phyloP scores from a whole-genome alignment of 2,329 filamentous ascomycete genomes.

The Stagonosporopsis tanaceti region DNA sequence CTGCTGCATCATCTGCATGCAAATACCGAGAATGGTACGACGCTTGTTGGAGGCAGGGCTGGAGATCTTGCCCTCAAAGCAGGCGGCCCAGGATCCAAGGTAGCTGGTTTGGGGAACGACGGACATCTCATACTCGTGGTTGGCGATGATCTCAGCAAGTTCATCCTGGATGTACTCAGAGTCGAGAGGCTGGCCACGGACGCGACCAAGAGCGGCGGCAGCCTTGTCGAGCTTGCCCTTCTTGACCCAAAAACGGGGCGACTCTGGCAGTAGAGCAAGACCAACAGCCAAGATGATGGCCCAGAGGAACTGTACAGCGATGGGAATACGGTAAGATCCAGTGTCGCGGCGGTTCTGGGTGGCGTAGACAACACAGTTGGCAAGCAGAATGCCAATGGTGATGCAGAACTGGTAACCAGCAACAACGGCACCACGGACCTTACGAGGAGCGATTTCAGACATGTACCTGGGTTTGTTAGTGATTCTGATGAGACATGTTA shows the following conservation, averaged over 20 bases:
- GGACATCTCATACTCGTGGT: constrained; percentile 84
- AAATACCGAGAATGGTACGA: constrained; percentile 57
- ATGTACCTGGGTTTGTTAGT: constrained; percentile 67
- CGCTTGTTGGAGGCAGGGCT: constrained; percentile 61
- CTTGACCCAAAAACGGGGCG: constrained; percentile 87
- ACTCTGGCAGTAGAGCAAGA: constrained; percentile 81
- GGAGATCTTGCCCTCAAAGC: constrained; percentile 63
- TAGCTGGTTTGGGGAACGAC: constrained; percentile 54
- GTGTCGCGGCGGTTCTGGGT: constrained; percentile 70
- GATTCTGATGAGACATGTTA: neutral
- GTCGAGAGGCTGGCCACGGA: constrained; percentile 77
- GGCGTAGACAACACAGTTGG: constrained; percentile 77
- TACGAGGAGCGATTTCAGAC: constrained; percentile 76
- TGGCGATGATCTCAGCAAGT: constrained; percentile 87
- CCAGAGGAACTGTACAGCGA: constrained; percentile 83
- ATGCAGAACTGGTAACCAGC: constrained; percentile 83
- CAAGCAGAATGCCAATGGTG: constrained; percentile 79
- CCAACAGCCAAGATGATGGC: constrained; percentile 77
- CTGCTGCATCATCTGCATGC: constrained; percentile 61
- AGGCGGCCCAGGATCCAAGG: constrained; percentile 68
- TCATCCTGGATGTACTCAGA: constrained; percentile 83
- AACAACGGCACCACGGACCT: constrained; percentile 80
- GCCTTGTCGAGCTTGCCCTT: constrained; percentile 74
- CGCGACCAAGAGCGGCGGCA: constrained; percentile 67
- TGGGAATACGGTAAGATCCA: constrained; percentile 78